Evolutionary conservation across 2,329 filamentous ascomycete genomes (phyloP).

Genomic region (Aspergillus sojae): DNA sequence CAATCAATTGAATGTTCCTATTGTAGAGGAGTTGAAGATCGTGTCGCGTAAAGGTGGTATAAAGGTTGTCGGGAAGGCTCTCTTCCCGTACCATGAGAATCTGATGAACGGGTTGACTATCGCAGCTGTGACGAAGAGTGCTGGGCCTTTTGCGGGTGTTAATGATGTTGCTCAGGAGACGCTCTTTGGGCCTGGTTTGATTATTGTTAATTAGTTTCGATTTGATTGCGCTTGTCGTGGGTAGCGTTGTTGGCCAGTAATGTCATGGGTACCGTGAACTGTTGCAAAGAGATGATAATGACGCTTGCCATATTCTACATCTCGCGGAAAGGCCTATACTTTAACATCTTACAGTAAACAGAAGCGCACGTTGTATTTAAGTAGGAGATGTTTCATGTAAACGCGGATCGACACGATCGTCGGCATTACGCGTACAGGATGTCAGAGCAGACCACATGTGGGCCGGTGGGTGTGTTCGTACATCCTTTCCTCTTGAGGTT

Average conservation of each 20-base stretch:
- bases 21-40: background rate
- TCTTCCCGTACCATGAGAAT: background rate
- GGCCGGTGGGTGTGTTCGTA: conserved; percentile 2
- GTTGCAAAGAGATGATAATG: background rate
- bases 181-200: background rate
- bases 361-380: background rate
- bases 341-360: background rate
- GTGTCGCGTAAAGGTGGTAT: background rate
- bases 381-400: background rate
- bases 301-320: background rate
- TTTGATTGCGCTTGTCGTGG: background rate
- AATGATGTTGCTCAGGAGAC: background rate
- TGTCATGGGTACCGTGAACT: background rate
- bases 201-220: background rate
- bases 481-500: background rate
- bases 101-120: background rate
- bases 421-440: conserved; percentile 23
- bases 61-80: background rate
- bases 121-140: background rate
- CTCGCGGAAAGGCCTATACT: no score
- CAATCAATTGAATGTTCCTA: background rate
- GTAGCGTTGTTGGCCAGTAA: background rate
- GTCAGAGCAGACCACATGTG: background rate
- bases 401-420: background rate
- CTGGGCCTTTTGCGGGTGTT: background rate